These are phyloP conservation scores for Pichia sp. DNA, from an alignment of 1,139 yeast genomes.

Conservation along the genomic window DNA sequence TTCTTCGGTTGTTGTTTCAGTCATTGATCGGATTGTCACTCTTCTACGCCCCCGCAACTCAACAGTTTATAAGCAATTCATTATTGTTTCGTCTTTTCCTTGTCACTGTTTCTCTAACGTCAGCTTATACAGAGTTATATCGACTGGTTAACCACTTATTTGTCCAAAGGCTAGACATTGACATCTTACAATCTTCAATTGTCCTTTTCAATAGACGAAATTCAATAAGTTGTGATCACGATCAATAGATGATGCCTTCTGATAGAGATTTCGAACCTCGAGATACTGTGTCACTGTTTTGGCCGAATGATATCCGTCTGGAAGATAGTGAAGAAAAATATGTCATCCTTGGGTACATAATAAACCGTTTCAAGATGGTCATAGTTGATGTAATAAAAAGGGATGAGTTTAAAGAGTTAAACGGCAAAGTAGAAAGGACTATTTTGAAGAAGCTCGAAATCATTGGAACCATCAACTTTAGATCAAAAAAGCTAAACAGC, in stretches of 20 bases:
- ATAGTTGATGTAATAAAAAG: slow-evolving; percentile 24
- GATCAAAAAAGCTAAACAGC: slow-evolving; percentile 16
- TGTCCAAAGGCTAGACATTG: slow-evolving; percentile 12
- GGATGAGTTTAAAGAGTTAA: slow-evolving; percentile 17
- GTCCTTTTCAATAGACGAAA: slow-evolving; percentile 15
- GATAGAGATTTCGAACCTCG: not conserved
- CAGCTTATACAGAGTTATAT: slow-evolving; percentile 13
- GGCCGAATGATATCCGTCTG: slow-evolving; percentile 29
- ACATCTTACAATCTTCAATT: slow-evolving; percentile 8
- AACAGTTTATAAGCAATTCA: not conserved
- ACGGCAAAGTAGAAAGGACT: slow-evolving; percentile 18
- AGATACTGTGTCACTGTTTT: slow-evolving; percentile 20
- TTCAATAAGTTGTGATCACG: slow-evolving; percentile 7
- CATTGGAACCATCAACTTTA: slow-evolving; percentile 24
- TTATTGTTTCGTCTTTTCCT: slow-evolving; percentile 6
- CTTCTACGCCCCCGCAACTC: not conserved
- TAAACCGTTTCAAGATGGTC: slow-evolving; percentile 20
- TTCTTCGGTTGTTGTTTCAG: not conserved
- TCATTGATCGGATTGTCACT: not conserved
- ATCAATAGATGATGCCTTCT: not conserved
- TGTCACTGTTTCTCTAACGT: slow-evolving; percentile 13
- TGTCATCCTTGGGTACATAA: slow-evolving; percentile 27
- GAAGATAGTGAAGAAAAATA: slow-evolving; percentile 11
- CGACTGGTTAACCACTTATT: slow-evolving; percentile 12
- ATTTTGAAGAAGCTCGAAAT: slow-evolving; percentile 23